Percentiles rank a stretch among this genome's conserved stretches.
phyloP scores from a whole-genome alignment of 768 basidiomycete species.

The Tulasnella sp. region DNA sequence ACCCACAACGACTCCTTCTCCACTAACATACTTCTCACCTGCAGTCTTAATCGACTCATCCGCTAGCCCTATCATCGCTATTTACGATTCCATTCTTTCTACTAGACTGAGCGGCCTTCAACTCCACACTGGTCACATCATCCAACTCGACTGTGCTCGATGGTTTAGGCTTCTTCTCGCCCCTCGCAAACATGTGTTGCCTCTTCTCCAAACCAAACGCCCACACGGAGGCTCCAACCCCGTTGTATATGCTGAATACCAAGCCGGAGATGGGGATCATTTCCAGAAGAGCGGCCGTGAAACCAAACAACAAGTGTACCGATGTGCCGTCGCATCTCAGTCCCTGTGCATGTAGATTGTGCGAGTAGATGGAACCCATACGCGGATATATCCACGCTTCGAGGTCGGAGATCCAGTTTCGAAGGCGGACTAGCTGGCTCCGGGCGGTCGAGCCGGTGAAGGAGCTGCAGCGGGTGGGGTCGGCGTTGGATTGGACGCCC shows the following conservation, averaged over 20 bases:
- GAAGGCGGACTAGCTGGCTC: no score
- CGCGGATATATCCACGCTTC: not conserved
- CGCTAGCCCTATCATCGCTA: not conserved
- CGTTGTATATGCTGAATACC: constrained; percentile 80
- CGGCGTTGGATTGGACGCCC: not conserved
- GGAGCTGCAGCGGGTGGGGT: not conserved
- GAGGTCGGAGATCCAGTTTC: not conserved
- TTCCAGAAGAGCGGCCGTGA: constrained; percentile 76
- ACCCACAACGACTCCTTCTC: constrained; percentile 6
- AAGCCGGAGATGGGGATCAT: constrained; percentile 70
- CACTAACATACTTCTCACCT: not conserved
- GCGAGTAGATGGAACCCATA: not conserved
- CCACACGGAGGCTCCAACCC: constrained; percentile 94
- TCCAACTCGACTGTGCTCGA: constrained; percentile 9
- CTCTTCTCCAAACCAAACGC: constrained; percentile 54
- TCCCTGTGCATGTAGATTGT: not conserved
- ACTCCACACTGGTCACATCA: constrained; percentile 6
- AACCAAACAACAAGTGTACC: constrained; percentile 67
- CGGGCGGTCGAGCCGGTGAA: not conserved
- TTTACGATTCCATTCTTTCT: not conserved
- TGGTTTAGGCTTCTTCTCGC: constrained; percentile 35
- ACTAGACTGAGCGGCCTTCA: not conserved
- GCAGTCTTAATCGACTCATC: constrained; percentile 8
- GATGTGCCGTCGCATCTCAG: not conserved
- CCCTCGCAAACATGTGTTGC: constrained; percentile 40